Evolutionary conservation across 2,329 filamentous ascomycete genomes (phyloP).

Genomic region (Venturia oleaginea): DNA sequence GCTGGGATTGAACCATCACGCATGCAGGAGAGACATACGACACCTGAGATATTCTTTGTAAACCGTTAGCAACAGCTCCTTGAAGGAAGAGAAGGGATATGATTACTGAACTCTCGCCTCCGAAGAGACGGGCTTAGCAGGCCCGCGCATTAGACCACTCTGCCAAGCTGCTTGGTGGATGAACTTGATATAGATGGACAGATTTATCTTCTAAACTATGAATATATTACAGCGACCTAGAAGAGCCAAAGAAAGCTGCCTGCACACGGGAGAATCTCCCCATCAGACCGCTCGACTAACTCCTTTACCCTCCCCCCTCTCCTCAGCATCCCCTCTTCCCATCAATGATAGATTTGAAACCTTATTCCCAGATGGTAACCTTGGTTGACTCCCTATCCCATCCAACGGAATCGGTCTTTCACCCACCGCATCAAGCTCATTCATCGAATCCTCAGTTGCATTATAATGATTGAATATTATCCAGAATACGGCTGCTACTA

Average conservation of each 20-base stretch:
- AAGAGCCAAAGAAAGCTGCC: too few relatives aligned
- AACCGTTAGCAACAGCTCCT: neutral
- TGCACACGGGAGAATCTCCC: too few relatives aligned
- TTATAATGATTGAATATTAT: conserved; percentile 31
- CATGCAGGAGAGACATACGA: neutral
- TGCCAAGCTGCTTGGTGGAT: neutral
- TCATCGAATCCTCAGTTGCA: conserved; percentile 12
- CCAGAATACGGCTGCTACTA: conserved; percentile 47
- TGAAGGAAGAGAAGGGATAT: neutral
- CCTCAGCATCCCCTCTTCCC: neutral
- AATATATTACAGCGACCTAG: too few relatives aligned
- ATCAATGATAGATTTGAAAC: conserved; percentile 3
- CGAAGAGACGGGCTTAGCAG: neutral
- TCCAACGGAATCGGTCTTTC: neutral
- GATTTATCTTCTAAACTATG: too few relatives aligned
- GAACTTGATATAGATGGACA: too few relatives aligned
- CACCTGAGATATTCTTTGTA: neutral
- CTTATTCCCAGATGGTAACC: neutral
- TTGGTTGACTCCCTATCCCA: neutral
- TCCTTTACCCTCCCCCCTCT: too few relatives aligned
- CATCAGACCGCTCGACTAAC: too few relatives aligned
- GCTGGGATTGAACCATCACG: neutral
- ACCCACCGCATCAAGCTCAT: conserved; percentile 3
- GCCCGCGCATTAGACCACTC: neutral
- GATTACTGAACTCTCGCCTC: neutral